Evolutionary conservation across 2,329 filamentous ascomycete genomes (phyloP), one percentile per base, ranked within the genome.

Genomic region (Cyphellophora attinorum): DNA sequence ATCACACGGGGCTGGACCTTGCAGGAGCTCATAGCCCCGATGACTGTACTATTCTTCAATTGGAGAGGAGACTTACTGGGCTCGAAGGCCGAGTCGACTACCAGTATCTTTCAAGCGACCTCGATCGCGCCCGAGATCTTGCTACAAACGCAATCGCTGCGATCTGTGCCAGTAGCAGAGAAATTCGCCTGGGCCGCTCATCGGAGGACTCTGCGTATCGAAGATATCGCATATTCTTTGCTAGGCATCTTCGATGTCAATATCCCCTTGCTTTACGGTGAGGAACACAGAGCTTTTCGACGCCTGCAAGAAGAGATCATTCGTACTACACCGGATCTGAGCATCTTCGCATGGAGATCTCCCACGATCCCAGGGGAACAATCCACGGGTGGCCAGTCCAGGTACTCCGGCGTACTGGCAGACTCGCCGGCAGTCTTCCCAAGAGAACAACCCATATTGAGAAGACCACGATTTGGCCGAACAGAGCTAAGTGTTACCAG

Each of bases 251-350:
- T 54, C 31, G 44, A 40, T 27, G 42, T 57, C 2, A 37, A 50
- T 15, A 54, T 58, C 47, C 49, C 52, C 3, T 34, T 55, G 5
- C 33, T 55, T 2, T 57, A 58, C 37, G 54, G 54, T 6, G 53
- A 54, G 45, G 31, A 30, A 17, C 21, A 31, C 18, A 38, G 37
- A 25, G 41, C 41, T 12, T 31, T 27, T 11, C 23, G 29, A 15
- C 18, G 39, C 28, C 35, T 44, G 6, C 41, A 34, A 19, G 35
- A 41, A 14, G 35, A 31, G 30, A 44, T 44, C 13, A 37, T 46
- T n/a, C 27, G 30, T 15, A 14, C 29, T 5, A 33, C 30, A 10
- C 19, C 33, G 11, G 42, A 46, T 28, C 36, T 37, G 8, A 31
- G 33, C 16, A 38, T 46, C 11, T 46, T 46, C 25, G 29, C 40